phyloP scores from a whole-genome alignment of 106 monocot genomes.

The Dendrobium nobile region DNA sequence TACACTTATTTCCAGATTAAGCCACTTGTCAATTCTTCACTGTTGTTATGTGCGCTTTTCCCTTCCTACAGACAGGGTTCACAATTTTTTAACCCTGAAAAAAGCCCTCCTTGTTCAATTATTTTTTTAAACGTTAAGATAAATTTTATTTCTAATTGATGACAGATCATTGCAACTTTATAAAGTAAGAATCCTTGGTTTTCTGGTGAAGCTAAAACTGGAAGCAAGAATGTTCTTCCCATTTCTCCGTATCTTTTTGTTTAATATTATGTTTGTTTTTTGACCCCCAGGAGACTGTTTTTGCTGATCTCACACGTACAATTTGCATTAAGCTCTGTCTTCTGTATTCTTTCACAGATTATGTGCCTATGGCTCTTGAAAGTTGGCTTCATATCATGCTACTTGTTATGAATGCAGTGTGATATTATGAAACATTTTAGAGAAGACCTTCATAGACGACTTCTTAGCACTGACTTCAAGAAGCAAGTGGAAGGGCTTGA shows the following conservation, averaged over 20 bases:
- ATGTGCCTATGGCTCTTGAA: background rate
- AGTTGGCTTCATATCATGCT: background rate
- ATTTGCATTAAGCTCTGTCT: background rate
- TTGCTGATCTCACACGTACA: background rate
- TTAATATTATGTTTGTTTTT: background rate
- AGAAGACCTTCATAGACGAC: slow-evolving; percentile 83
- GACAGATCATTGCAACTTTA: background rate
- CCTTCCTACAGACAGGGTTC: background rate
- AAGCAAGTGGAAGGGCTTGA: slow-evolving; percentile 99
- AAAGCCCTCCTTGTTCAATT: background rate
- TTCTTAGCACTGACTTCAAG: slow-evolving; percentile 89
- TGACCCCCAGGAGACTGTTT: background rate
- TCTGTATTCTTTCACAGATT: background rate
- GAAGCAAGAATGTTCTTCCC: background rate
- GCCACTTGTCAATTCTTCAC: background rate
- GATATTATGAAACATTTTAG: slow-evolving; percentile 82
- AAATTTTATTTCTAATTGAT: background rate
- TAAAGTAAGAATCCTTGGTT: background rate
- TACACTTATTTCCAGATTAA: background rate
- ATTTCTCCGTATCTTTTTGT: background rate
- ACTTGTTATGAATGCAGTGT: slow-evolving; percentile 33
- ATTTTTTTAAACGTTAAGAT: background rate
- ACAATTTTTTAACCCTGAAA: background rate
- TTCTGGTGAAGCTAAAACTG: background rate
- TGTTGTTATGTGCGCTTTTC: background rate